Conservation (phyloP, 768 basidiomycete genomes). For the Termitomyces sp. region DNA sequence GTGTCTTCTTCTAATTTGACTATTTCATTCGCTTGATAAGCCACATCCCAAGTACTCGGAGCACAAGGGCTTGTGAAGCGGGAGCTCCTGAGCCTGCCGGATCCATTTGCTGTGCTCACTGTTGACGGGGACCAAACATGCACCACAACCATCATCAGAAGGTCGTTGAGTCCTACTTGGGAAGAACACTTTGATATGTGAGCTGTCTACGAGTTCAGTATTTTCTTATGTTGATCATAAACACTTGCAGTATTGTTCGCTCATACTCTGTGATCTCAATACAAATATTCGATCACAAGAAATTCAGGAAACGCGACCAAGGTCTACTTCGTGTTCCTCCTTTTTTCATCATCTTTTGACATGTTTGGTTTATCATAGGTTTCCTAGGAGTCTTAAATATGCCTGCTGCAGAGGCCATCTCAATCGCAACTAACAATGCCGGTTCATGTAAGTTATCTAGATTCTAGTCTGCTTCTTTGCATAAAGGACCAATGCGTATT, state of each 20-base stretch:
- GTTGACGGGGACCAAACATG: constrained; percentile 82
- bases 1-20: constrained; percentile 13
- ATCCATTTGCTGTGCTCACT: constrained; percentile 85
- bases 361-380: constrained; percentile 22
- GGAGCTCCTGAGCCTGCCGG: constrained; percentile 75
- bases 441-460: constrained; percentile 22
- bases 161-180: constrained; percentile 70
- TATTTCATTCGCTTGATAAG: background rate
- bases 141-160: constrained; percentile 69
- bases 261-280: constrained; percentile 73
- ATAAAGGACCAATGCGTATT: constrained; percentile 18
- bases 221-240: constrained; percentile 4
- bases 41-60: constrained; percentile 53
- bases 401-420: constrained; percentile 46
- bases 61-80: constrained; percentile 72
- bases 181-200: constrained; percentile 84
- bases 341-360: constrained; percentile 19
- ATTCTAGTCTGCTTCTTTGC: constrained; percentile 6
- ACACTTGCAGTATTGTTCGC: constrained; percentile 50
- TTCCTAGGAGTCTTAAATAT: constrained; percentile 58
- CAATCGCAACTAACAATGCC: constrained; percentile 38
- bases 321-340: constrained; percentile 29
- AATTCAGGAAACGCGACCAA: constrained; percentile 85
- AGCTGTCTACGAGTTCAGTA: constrained; percentile 20
- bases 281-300: constrained; percentile 87